phyloP scores from a whole-genome alignment of 164 flowering plant species.

The Buxus sempervirens region DNA sequence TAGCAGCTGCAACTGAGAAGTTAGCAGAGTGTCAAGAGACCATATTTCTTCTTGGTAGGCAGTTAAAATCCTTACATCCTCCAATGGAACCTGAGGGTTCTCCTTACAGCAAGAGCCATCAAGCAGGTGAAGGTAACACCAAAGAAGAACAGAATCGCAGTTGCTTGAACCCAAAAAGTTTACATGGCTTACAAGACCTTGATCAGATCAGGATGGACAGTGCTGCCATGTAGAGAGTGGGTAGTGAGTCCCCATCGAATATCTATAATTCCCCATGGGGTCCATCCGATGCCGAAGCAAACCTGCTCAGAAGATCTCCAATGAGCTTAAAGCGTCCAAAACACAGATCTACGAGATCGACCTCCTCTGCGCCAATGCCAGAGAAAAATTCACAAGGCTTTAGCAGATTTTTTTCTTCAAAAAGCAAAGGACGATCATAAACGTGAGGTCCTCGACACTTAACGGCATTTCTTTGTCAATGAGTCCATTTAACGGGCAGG shows the following conservation, averaged over 20 bases:
- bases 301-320: conserved; percentile 43
- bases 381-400: conserved; percentile 79
- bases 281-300: conserved; percentile 45
- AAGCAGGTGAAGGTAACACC: conserved; percentile 23
- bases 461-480: too few species aligned
- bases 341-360: conserved; percentile 54
- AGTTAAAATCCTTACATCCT: conserved; percentile 68
- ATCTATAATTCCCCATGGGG: conserved; percentile 32
- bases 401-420: conserved; percentile 85
- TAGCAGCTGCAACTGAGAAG: conserved; percentile 88
- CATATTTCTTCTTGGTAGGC: conserved; percentile 83
- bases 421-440: conserved; percentile 47
- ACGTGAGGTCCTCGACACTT: background rate
- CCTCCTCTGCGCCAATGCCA: conserved; percentile 52
- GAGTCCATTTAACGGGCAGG: too few species aligned
- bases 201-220: too few species aligned
- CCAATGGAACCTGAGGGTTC: conserved; percentile 49
- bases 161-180: conserved; percentile 15
- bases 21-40: conserved; percentile 96
- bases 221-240: too few species aligned
- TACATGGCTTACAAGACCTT: conserved; percentile 24
- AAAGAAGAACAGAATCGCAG: conserved; percentile 45
- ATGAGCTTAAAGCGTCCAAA: conserved; percentile 38
- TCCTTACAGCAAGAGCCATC: conserved; percentile 39
- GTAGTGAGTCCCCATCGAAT: too few species aligned